These are phyloP conservation scores for Aegilops longissima DNA, from an alignment of 176 grass and related monocot genomes.

Conservation along the genomic window DNA sequence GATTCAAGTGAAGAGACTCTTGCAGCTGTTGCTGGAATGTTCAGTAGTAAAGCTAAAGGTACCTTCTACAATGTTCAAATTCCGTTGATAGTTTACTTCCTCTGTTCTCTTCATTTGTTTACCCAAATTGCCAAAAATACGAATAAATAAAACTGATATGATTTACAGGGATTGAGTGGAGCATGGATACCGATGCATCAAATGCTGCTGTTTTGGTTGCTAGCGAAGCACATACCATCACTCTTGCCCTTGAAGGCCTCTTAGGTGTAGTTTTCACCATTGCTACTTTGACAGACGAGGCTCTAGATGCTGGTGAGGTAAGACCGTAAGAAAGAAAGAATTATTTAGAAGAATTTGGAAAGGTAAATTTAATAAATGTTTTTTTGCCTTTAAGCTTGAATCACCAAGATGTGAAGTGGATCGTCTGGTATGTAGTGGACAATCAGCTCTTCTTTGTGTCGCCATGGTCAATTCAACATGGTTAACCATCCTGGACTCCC, in stretches of 20 bases:
- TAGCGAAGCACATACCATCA: constrained; percentile 97
- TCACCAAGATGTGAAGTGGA: constrained; percentile 86
- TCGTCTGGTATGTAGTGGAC: constrained; percentile 59
- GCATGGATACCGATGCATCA: constrained; percentile 95
- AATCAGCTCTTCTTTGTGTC: constrained; percentile 69
- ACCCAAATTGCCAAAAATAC: not conserved
- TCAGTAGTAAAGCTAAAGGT: constrained; percentile 99
- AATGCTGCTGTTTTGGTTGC: constrained; percentile 98
- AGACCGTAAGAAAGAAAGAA: constrained; percentile 19
- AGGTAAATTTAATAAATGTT: constrained; percentile 14
- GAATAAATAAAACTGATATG: not conserved
- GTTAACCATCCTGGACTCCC: constrained; percentile 96
- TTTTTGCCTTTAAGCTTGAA: constrained; percentile 72
- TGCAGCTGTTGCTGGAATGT: constrained; percentile 96
- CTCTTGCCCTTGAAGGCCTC: constrained; percentile 91
- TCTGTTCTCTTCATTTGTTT: constrained; percentile 15
- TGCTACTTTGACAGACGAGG: constrained; percentile 96
- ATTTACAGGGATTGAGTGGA: constrained; percentile 90
- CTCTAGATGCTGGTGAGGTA: constrained; percentile 90
- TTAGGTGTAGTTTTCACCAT: constrained; percentile 97
- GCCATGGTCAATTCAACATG: constrained; percentile 95
- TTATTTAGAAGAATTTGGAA: constrained; percentile 18
- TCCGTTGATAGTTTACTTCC: not conserved
- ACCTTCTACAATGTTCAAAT: constrained; percentile 24
- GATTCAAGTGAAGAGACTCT: constrained; percentile 96